Evolutionary conservation across 2,329 filamentous ascomycete species (phyloP).

Genomic region (Alternaria novae-zelandiae): DNA sequence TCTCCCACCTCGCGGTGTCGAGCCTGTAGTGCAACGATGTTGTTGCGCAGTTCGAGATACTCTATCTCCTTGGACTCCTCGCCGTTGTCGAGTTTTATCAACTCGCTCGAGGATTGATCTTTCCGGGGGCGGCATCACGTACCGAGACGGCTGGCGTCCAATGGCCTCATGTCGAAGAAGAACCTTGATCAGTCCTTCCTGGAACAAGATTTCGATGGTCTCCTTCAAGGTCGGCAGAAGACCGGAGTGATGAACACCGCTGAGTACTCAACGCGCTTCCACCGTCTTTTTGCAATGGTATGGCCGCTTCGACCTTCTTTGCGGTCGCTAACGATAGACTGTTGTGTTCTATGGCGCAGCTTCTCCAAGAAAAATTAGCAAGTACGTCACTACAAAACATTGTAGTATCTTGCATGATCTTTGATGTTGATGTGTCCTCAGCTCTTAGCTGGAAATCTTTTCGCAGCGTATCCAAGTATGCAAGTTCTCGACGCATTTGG

Average conservation of each 20-base stretch:
- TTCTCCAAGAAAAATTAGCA: background rate
- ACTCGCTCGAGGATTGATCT: background rate
- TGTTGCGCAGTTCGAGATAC: background rate
- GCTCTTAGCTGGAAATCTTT: background rate
- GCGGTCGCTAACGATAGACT: background rate
- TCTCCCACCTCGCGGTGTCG: no score
- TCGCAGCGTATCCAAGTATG: background rate
- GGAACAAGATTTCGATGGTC: no score
- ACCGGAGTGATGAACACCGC: no score
- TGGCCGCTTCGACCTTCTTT: background rate
- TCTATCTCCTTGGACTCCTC: background rate
- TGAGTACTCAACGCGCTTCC: background rate
- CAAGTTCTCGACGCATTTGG: background rate
- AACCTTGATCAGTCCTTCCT: no score
- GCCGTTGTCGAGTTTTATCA: background rate
- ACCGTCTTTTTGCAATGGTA: background rate
- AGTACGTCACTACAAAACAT: background rate
- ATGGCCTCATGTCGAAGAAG: no score
- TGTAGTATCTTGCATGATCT: background rate
- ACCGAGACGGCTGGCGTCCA: no score
- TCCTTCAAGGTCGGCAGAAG: no score
- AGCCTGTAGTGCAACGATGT: background rate
- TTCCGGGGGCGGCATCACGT: no score
- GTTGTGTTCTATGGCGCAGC: background rate
- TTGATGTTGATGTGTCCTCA: background rate